Percentiles rank a stretch among this genome's conserved stretches.
Evolutionary conservation across 257 asterid genomes (phyloP).

Genomic region (Petunia secreta): DNA sequence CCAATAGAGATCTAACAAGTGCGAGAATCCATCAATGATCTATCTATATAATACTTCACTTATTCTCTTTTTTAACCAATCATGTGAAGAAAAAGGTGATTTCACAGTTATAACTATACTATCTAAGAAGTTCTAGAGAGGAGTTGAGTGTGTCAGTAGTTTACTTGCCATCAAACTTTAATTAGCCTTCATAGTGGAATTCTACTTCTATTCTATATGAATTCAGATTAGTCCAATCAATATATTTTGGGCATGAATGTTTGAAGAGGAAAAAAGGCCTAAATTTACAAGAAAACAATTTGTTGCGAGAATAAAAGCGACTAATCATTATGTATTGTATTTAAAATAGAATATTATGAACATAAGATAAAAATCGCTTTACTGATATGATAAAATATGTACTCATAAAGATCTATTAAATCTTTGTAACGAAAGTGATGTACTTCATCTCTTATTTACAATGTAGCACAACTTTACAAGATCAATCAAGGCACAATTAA

Average conservation of each 20-base stretch:
- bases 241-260: too few relatives aligned
- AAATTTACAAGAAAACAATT: too few relatives aligned
- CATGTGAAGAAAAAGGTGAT: neutral
- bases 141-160: neutral
- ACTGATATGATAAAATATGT: too few relatives aligned
- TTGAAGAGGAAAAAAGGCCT: too few relatives aligned
- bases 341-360: too few relatives aligned
- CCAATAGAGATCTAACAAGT: conserved; percentile 23
- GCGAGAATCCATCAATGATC: neutral
- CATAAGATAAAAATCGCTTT: too few relatives aligned
- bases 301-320: too few relatives aligned
- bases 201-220: neutral
- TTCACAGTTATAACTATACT: neutral
- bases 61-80: neutral
- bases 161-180: neutral
- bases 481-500: neutral
- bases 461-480: too few relatives aligned
- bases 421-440: neutral
- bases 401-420: neutral
- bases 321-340: too few relatives aligned
- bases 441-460: neutral
- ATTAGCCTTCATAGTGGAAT: neutral
- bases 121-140: neutral
- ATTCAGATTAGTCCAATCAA: too few relatives aligned
- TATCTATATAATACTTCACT: neutral